These are phyloP conservation scores for Leccinum olivaceopallidum DNA, from an alignment of 768 basidiomycete genomes.

Conservation along the genomic window DNA sequence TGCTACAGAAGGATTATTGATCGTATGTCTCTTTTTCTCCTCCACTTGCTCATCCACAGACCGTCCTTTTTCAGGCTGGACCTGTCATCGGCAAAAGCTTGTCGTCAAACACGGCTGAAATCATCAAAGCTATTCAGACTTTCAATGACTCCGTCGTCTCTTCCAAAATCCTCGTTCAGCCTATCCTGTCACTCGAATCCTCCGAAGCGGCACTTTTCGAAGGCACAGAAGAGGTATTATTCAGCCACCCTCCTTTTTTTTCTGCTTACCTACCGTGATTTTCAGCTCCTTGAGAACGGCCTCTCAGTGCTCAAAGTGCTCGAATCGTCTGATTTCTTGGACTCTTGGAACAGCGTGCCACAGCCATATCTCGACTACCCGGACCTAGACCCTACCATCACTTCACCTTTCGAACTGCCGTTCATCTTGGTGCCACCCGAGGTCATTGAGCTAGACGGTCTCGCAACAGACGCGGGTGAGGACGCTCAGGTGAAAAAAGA, in stretches of 20 bases:
- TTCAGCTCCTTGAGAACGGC: conserved; percentile 74
- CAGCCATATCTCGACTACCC: conserved; percentile 62
- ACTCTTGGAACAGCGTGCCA: conserved; percentile 55
- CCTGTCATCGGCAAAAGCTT: conserved; percentile 60
- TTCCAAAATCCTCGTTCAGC: conserved; percentile 66
- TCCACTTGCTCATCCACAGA: not conserved
- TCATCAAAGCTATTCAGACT: conserved; percentile 69
- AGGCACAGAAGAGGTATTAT: conserved; percentile 60
- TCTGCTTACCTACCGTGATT: conserved; percentile 3
- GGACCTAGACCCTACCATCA: conserved; percentile 38
- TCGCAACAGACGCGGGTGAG: conserved; percentile 68
- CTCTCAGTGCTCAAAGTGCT: conserved; percentile 61
- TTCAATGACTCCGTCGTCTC: conserved; percentile 64
- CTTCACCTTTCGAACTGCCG: conserved; percentile 66
- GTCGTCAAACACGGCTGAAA: conserved; percentile 58
- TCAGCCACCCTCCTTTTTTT: not conserved
- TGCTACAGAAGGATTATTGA: conserved; percentile 79
- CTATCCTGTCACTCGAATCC: conserved; percentile 51
- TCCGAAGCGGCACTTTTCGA: conserved; percentile 44
- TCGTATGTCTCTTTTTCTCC: conserved; percentile 41
- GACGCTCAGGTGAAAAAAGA: conserved; percentile 76
- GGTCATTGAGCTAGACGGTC: conserved; percentile 74
- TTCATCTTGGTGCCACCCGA: conserved; percentile 86
- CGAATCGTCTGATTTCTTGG: conserved; percentile 60
- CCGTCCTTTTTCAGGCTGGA: conserved; percentile 54